Percentiles rank a stretch among this genome's conserved stretches.
phyloP scores from a whole-genome alignment of 805 yeast species.

The Candida saitoana region DNA sequence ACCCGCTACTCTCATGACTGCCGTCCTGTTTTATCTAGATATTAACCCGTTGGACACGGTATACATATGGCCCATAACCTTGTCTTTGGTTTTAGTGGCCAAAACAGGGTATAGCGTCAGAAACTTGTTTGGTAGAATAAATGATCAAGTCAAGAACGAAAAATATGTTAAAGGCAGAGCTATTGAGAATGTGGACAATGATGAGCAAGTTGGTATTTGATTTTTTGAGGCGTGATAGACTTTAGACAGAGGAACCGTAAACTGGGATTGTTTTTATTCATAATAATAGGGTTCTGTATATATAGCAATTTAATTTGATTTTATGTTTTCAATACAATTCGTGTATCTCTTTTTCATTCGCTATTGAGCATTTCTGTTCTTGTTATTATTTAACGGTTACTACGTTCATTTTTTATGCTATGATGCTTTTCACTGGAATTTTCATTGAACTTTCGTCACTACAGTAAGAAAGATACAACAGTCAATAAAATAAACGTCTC shows the following conservation, averaged over 20 bases:
- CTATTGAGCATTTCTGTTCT: no score
- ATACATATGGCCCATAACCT: conserved; percentile 12
- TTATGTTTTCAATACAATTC: no score
- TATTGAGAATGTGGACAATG: conserved; percentile 36
- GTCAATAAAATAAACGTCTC: no score
- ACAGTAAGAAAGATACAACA: no score
- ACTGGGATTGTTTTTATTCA: no score
- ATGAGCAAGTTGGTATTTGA: conserved; percentile 2
- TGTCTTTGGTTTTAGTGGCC: conserved; percentile 9
- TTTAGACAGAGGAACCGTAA: background rate
- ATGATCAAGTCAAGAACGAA: conserved; percentile 52
- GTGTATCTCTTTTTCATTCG: no score
- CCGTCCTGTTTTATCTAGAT: conserved; percentile 3
- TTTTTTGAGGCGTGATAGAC: background rate
- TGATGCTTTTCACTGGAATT: no score
- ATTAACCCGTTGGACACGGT: conserved; percentile 1
- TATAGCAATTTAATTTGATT: no score
- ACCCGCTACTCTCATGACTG: conserved; percentile 8
- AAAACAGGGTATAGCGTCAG: conserved; percentile 10
- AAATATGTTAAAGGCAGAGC: conserved; percentile 55
- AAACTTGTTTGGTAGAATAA: conserved; percentile 18
- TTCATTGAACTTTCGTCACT: no score
- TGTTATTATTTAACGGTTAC: no score
- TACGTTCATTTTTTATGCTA: no score
- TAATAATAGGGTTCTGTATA: no score